These are phyloP conservation scores for Fusarium kyushuense DNA, from an alignment of 2,329 filamentous ascomycete species.

Conservation along the genomic window DNA sequence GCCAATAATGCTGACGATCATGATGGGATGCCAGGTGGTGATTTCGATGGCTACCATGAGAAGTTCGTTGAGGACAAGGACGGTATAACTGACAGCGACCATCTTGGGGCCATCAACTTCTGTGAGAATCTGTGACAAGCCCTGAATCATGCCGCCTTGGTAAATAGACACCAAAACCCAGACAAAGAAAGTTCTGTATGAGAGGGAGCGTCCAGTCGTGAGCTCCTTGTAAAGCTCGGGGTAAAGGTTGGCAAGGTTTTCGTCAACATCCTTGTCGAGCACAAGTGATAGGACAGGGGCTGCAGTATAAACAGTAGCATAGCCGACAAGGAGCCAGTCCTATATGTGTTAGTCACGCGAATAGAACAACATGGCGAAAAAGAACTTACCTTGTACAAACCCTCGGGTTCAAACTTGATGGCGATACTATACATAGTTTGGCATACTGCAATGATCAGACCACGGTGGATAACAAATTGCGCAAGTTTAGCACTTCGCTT, in stretches of 20 bases:
- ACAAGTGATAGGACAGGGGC: slow-evolving; percentile 92
- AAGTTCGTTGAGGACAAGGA: slow-evolving; percentile 92
- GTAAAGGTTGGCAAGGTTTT: slow-evolving; percentile 92
- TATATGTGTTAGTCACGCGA: slow-evolving; percentile 50
- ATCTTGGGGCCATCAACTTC: slow-evolving; percentile 79
- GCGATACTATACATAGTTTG: slow-evolving; percentile 98
- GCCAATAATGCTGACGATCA: slow-evolving; percentile 86
- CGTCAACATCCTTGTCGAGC: slow-evolving; percentile 94
- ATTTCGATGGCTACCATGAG: slow-evolving; percentile 98
- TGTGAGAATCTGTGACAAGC: slow-evolving; percentile 89
- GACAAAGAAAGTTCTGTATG: slow-evolving; percentile 94
- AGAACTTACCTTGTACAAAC: slow-evolving; percentile 78
- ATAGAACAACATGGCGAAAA: not conserved
- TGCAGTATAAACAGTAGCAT: slow-evolving; percentile 96
- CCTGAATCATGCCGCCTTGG: slow-evolving; percentile 94
- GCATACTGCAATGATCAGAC: slow-evolving; percentile 93
- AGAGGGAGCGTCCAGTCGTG: slow-evolving; percentile 87
- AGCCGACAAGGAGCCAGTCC: slow-evolving; percentile 97
- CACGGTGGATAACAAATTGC: slow-evolving; percentile 98
- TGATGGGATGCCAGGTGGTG: slow-evolving; percentile 95
- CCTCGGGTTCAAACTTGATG: slow-evolving; percentile 90
- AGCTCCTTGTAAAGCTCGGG: slow-evolving; percentile 98
- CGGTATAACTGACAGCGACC: slow-evolving; percentile 92
- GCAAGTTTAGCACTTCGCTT: slow-evolving; percentile 95
- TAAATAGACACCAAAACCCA: slow-evolving; percentile 97